Conservation (phyloP, 208 protist genomes). For the Wallacemonas sp. region DNA sequence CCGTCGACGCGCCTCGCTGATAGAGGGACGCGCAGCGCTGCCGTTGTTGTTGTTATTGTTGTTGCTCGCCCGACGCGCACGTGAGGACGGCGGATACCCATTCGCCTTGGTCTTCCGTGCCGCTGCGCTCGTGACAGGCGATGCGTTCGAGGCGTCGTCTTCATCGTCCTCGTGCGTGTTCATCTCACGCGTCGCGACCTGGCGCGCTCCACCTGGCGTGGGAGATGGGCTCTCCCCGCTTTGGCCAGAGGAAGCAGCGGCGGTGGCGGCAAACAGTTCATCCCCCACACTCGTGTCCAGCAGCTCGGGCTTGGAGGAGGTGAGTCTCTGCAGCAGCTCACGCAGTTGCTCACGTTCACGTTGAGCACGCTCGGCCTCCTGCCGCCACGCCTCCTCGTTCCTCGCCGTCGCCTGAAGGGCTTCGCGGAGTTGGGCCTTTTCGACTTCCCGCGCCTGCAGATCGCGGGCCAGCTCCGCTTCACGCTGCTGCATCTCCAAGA, state of each 20-base stretch:
- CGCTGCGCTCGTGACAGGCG: no score
- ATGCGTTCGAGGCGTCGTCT: no score
- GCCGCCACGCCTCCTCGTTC: not conserved
- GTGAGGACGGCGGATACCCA: no score
- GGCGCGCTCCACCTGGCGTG: no score
- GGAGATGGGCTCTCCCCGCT: not conserved
- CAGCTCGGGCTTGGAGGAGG: conserved; percentile 10
- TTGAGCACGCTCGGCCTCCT: not conserved
- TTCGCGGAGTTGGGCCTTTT: conserved; percentile 19
- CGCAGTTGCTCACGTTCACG: conserved; percentile 4
- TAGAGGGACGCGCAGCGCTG: not conserved
- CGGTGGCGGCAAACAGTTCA: conserved; percentile 2
- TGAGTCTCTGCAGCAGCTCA: not conserved
- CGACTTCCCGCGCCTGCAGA: conserved; percentile 7
- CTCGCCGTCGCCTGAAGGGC: not conserved
- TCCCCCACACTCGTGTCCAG: conserved; percentile 7
- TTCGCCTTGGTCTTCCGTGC: no score
- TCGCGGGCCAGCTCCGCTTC: conserved; percentile 16
- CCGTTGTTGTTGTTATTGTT: no score
- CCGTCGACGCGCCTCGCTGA: not conserved
- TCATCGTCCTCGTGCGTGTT: no score
- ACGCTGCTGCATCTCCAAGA: conserved; percentile 21
- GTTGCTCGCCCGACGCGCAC: no score
- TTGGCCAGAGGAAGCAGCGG: not conserved
- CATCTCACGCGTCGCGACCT: no score